Base-by-base conservation (phyloP, 108 stramenopile species). In the Nannochloropsis salina region DNA sequence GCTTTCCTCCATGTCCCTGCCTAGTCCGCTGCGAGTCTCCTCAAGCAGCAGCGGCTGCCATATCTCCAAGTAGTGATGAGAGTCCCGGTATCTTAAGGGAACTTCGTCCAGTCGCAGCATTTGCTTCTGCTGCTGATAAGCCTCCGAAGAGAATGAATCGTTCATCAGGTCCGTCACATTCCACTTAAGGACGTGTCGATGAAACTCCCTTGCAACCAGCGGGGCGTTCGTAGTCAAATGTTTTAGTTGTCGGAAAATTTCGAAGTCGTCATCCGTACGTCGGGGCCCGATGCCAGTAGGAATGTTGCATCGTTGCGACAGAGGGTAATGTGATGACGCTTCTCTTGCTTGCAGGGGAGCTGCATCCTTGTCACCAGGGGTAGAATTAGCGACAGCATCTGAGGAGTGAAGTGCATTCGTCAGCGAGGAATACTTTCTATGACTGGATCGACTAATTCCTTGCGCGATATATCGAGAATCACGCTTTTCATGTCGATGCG, bases 1-100 rank as follows among this genome's bases (percentile, higher is more conserved):
- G 15, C 61, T n/a, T n/a, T n/a, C 61, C 61, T 74, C n/a, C 61
- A 74, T n/a, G n/a, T 74, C 61, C 61, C 8, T n/a, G 2, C 61
- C 61, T 8, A 74, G n/a, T 3, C 20, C 61, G n/a, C 61, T n/a
- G 15, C n/a, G 15, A 15, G 61, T 74, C 61, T 74, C 61, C n/a
- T 74, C 61, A 15, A 74, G n/a, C 61, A 74, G 61, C 61, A 74
- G n/a, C n/a, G 61, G 61, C n/a, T 74, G 61, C 61, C 61, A 74
- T 74, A 3, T 74, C 15, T 74, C 61, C 61, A 74, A 8, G 61
- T 74, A 74, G n/a, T 74, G 61, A 74, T n/a, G 61, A 15, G 61
- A n/a, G n/a, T 74, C 61, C 6, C 61, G 61, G n/a, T n/a, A 74
- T n/a, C 61, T 15, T n/a, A 74, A 74, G 6, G 61, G 61, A 15